These are phyloP conservation scores for Rhizomucor pusillus DNA, from an alignment of 371 early-diverging fungal species.

Conservation along the genomic window DNA sequence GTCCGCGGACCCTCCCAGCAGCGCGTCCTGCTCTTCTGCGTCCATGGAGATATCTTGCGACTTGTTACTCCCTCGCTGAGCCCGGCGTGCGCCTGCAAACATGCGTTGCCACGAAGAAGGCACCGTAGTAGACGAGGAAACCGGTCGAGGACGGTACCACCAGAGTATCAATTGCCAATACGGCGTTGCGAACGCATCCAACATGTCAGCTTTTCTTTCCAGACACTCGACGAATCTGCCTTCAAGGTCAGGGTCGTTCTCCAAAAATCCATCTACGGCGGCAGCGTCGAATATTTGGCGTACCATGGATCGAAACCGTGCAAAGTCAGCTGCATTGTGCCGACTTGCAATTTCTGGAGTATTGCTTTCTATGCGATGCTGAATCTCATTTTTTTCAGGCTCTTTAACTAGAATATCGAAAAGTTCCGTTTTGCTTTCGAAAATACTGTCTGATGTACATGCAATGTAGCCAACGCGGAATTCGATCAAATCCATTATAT, in stretches of 20 bases:
- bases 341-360: conserved; percentile 8
- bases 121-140: neutral
- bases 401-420: conserved; percentile 54
- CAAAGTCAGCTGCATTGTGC: conserved; percentile 31
- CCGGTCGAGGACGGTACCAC: conserved; percentile 5
- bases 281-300: conserved; percentile 14
- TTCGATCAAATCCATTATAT: conserved; percentile 45
- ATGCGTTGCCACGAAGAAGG: conserved; percentile 16
- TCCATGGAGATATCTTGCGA: conserved; percentile 9
- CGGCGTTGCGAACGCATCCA: conserved; percentile 9
- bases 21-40: conserved; percentile 18
- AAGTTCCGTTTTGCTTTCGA: conserved; percentile 50
- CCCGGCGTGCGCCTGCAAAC: conserved; percentile 11
- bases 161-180: conserved; percentile 10
- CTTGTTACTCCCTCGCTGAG: conserved; percentile 3
- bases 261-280: conserved; percentile 7
- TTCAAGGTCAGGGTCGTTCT: conserved; percentile 8
- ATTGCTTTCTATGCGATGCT: neutral
- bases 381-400: conserved; percentile 14
- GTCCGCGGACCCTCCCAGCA: conserved; percentile 14
- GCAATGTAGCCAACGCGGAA: conserved; percentile 47
- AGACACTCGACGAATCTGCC: conserved; percentile 1
- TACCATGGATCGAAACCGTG: conserved; percentile 22
- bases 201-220: conserved; percentile 4
- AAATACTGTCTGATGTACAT: conserved; percentile 63